A percentile compares a stretch with the other conserved stretches of the same genome.
Conservation (phyloP, 495 filamentous ascomycete genomes). For the Rusavskia elegans region DNA sequence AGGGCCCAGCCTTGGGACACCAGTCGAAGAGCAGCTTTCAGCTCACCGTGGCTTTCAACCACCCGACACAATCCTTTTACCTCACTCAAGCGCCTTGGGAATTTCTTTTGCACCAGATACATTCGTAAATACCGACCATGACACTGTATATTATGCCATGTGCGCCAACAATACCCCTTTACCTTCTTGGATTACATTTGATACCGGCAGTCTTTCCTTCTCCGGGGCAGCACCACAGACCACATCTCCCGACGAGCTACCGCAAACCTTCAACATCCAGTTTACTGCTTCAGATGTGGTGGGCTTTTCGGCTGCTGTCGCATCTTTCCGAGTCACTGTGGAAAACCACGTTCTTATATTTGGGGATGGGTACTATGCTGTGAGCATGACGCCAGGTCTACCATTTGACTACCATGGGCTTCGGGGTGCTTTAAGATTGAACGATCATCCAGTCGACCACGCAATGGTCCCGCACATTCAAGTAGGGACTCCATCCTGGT, state of each 20-base stretch:
- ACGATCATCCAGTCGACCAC: constrained; percentile 33
- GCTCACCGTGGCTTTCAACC: constrained; percentile 27
- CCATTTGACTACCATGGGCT: constrained; percentile 40
- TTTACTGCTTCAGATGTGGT: constrained; percentile 67
- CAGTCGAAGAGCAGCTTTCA: constrained; percentile 32
- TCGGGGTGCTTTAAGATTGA: constrained; percentile 37
- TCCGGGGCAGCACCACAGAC: constrained; percentile 54
- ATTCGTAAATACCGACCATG: constrained; percentile 28
- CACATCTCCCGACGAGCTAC: constrained; percentile 43
- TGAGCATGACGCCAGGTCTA: constrained; percentile 43
- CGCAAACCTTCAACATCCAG: constrained; percentile 56
- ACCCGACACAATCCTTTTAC: constrained; percentile 29
- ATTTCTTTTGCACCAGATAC: constrained; percentile 32
- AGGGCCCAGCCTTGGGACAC: constrained; percentile 31
- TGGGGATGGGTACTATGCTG: constrained; percentile 33
- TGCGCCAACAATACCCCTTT: constrained; percentile 63
- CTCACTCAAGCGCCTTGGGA: constrained; percentile 27
- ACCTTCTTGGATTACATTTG: constrained; percentile 75
- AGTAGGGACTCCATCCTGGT: constrained; percentile 48
- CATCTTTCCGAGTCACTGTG: constrained; percentile 53
- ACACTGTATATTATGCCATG: constrained; percentile 58
- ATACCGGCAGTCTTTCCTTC: constrained; percentile 47
- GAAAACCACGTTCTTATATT: constrained; percentile 52
- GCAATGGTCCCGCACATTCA: constrained; percentile 32
- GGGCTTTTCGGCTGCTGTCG: constrained; percentile 54